These are phyloP conservation scores for Saturnispora galanensis DNA, from an alignment of 805 yeast species.

Conservation along the genomic window DNA sequence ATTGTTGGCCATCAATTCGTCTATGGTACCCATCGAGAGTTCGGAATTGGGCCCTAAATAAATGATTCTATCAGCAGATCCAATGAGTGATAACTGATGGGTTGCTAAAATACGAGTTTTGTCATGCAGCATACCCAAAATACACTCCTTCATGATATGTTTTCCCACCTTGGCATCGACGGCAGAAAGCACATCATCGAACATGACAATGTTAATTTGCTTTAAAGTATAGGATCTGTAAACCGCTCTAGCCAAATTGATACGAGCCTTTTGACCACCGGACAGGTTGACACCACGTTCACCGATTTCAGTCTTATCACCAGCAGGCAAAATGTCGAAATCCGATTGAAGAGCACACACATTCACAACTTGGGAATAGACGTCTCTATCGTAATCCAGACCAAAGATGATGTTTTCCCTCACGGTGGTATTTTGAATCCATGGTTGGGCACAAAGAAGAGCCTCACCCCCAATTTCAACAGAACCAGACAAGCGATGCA, in stretches of 20 bases:
- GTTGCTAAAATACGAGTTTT: slow-evolving; percentile 72
- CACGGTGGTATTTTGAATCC: slow-evolving; percentile 82
- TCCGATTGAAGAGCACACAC: slow-evolving; percentile 65
- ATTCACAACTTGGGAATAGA: slow-evolving; percentile 43
- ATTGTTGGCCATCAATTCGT: slow-evolving; percentile 39
- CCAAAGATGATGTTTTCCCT: slow-evolving; percentile 70
- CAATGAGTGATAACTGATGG: slow-evolving; percentile 66
- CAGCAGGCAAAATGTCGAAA: slow-evolving; percentile 57
- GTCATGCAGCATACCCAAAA: slow-evolving; percentile 41
- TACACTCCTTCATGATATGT: slow-evolving; percentile 62
- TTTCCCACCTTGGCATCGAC: slow-evolving; percentile 84
- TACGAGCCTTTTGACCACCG: slow-evolving; percentile 84
- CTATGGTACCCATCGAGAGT: slow-evolving; percentile 49
- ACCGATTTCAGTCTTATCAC: slow-evolving; percentile 74
- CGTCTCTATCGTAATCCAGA: slow-evolving; percentile 31
- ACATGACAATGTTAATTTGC: slow-evolving; percentile 51
- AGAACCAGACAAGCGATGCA: slow-evolving; percentile 45
- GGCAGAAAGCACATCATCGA: slow-evolving; percentile 78
- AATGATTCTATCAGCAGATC: slow-evolving; percentile 56
- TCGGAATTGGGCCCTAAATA: slow-evolving; percentile 56
- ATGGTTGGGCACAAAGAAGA: slow-evolving; percentile 44
- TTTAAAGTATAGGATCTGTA: slow-evolving; percentile 32
- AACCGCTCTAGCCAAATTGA: slow-evolving; percentile 70
- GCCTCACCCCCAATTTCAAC: slow-evolving; percentile 44
- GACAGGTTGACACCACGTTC: slow-evolving; percentile 77